Evolutionary conservation across 2,329 filamentous ascomycete genomes (phyloP).

Genomic region (Trichoderma breve): DNA sequence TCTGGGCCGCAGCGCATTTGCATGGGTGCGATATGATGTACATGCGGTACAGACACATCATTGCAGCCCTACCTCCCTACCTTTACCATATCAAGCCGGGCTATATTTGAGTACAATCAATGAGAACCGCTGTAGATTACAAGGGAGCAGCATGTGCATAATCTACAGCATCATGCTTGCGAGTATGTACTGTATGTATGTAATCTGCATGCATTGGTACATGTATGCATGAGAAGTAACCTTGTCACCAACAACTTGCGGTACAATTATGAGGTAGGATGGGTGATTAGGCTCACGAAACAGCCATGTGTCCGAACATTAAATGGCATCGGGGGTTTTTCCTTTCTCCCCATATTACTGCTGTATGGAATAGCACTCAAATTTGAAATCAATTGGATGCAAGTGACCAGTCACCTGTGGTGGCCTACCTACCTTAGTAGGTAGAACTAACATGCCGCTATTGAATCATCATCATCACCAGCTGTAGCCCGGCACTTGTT

Average conservation of each 20-base stretch:
- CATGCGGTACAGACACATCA: background rate
- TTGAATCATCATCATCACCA: background rate
- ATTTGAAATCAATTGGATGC: background rate
- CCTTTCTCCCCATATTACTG: background rate
- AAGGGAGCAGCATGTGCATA: background rate
- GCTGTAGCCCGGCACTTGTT: background rate
- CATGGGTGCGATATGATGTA: background rate
- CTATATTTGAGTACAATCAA: too few species aligned
- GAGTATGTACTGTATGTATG: background rate
- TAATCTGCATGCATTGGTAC: background rate
- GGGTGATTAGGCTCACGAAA: too few species aligned
- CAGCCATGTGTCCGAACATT: background rate
- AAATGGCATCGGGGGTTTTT: background rate
- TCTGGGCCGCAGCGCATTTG: slow-evolving; percentile 18
- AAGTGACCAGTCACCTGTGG: background rate
- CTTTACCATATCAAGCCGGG: too few species aligned
- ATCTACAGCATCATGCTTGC: background rate
- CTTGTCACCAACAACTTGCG: background rate
- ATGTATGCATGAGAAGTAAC: background rate
- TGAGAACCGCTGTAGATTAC: background rate
- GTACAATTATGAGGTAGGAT: background rate
- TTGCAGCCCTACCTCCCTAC: background rate
- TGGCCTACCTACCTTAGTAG: background rate
- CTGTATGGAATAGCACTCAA: background rate
- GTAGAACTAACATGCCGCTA: background rate